Evolutionary conservation across 805 yeast species (phyloP), one percentile per base, ranked within the genome.

Genomic region (Cyberlindnera meyerae): DNA sequence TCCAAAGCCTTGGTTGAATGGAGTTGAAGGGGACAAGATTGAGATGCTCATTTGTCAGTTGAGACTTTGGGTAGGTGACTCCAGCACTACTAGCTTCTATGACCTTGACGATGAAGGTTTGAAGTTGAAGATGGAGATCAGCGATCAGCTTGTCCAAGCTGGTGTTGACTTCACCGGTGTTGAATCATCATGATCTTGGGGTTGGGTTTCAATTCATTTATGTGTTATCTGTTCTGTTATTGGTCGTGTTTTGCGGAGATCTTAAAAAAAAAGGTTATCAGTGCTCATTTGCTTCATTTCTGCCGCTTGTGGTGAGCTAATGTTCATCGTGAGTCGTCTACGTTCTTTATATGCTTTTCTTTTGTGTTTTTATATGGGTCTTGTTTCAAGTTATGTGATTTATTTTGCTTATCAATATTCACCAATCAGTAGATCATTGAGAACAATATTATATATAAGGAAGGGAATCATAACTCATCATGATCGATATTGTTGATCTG

Each of bases 1-100:
- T 26, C 56, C 58, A 24, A 45, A 48, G 29, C 36, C 35, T 1
- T 54, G 58, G 58, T 26, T 49, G 17, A 11, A 28, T 7, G 45
- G 44, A 11, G 24, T 32, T 20, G 52, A 46, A 12, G 22, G 30
- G 15, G 40, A 35, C 15, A 30, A 25, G 11, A 42, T 52, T 17
- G 58, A 56, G 33, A 43, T 43, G 14, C 36, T 58, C 7, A 43
- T 49, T 28, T 48, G 41, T 17, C 36, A 47, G 16, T 35, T 56
- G 27, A 48, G 62, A 44, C 33, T 50, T 27, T 57, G 62, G 61
- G 47, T 54, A 39, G 61, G 62, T 14, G 54, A 49, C 20, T 44
- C 49, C 11, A 31, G 35, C 18, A 47, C 50, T 24, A 20, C 30
- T n/a, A 46, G 45, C 15, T 54, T 51, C 18, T 45, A 40, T 25